Percentiles rank a stretch among this genome's conserved stretches.
Evolutionary conservation across 2,329 filamentous ascomycete genomes (phyloP).

Genomic region (Exophiala sp.): DNA sequence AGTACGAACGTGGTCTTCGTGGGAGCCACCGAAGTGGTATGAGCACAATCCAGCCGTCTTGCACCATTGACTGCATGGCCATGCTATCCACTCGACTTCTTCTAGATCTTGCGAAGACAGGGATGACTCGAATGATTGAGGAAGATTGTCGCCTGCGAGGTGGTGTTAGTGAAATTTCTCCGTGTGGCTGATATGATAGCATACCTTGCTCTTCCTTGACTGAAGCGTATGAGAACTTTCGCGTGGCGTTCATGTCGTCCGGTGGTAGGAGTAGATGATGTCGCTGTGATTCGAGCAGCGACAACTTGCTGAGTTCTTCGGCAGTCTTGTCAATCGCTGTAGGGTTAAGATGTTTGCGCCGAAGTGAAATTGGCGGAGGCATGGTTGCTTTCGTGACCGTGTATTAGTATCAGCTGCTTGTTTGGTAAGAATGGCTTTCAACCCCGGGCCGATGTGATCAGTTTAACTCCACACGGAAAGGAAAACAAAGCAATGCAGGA

Average conservation of each 20-base stretch:
- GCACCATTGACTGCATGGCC: constrained; percentile 27
- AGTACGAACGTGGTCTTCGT: constrained; percentile 22
- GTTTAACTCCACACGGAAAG: constrained; percentile 15
- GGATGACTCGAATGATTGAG: constrained; percentile 28
- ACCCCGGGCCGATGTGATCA: background rate
- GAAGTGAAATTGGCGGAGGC: background rate
- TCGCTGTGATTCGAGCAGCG: background rate
- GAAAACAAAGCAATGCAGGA: constrained; percentile 12
- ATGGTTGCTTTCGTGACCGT: constrained; percentile 1
- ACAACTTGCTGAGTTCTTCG: background rate
- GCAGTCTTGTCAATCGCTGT: background rate
- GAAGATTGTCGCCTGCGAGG: constrained; percentile 20
- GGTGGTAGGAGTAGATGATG: constrained; percentile 17
- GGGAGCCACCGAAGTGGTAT: constrained; percentile 20
- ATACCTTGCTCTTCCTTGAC: constrained; percentile 28
- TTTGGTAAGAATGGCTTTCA: background rate
- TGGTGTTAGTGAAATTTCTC: constrained; percentile 1
- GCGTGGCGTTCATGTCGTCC: constrained; percentile 20
- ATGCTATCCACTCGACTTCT: constrained; percentile 26
- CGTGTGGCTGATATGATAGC: background rate
- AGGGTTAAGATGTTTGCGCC: constrained; percentile 1
- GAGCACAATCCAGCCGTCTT: constrained; percentile 26
- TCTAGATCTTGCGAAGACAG: constrained; percentile 24
- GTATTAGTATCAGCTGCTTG: background rate
- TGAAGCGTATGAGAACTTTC: constrained; percentile 29